These are phyloP conservation scores for Vanilla planifolia DNA, from an alignment of 106 monocot genomes.

Conservation along the genomic window DNA sequence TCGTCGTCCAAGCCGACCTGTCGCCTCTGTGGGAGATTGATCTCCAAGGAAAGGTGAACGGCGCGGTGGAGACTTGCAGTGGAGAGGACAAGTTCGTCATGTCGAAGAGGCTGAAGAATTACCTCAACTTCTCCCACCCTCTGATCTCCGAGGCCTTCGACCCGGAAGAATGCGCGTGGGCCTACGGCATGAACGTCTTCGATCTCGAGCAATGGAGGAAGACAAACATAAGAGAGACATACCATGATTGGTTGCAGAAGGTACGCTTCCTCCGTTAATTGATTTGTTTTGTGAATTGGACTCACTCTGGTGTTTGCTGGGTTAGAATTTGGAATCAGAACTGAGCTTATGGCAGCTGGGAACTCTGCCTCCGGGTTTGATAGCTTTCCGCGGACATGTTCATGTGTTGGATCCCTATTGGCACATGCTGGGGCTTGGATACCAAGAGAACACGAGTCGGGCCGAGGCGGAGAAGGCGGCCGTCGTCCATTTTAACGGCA, in stretches of 20 bases:
- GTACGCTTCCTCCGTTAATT: slow-evolving; percentile 12
- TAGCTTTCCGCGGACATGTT: slow-evolving; percentile 75
- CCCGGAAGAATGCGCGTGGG: slow-evolving; percentile 40
- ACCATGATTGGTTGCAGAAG: slow-evolving; percentile 63
- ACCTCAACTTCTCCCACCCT: slow-evolving; percentile 43
- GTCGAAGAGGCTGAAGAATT: slow-evolving; percentile 35
- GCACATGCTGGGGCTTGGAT: slow-evolving; percentile 83
- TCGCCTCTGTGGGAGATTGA: slow-evolving; percentile 40
- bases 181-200: slow-evolving; percentile 42
- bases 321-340: slow-evolving; percentile 70
- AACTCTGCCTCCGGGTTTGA: slow-evolving; percentile 75
- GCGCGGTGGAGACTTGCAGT: slow-evolving; percentile 37
- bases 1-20: slow-evolving; percentile 37
- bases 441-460: slow-evolving; percentile 63
- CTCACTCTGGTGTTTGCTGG: neutral
- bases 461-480: slow-evolving; percentile 48
- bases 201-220: slow-evolving; percentile 38
- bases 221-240: slow-evolving; percentile 36
- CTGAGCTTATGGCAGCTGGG: slow-evolving; percentile 82
- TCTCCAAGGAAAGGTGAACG: slow-evolving; percentile 39
- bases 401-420: slow-evolving; percentile 62
- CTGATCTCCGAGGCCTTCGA: slow-evolving; percentile 24
- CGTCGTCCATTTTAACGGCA: slow-evolving; percentile 76
- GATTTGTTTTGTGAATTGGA: neutral
- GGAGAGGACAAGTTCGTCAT: slow-evolving; percentile 34